Percentiles rank a stretch among this genome's conserved stretches.
These are phyloP conservation scores for Eurotiales sp. DNA, from an alignment of 2,329 filamentous ascomycete species.

Conservation along the genomic window DNA sequence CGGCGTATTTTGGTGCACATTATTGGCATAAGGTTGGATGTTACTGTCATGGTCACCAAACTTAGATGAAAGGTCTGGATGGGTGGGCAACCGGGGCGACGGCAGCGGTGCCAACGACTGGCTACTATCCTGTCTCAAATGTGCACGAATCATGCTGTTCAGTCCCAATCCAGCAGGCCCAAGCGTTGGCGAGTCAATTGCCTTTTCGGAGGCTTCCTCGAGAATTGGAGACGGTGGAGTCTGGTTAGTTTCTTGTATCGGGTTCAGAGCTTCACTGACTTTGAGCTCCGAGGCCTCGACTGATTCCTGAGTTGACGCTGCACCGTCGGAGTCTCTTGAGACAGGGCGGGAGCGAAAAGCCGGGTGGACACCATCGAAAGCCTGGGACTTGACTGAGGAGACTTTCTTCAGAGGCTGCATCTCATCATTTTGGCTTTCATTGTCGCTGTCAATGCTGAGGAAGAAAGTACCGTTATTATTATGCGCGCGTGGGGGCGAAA, in stretches of 20 bases:
- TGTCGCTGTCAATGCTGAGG: constrained; percentile 36
- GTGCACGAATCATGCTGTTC: constrained; percentile 77
- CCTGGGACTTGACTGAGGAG: constrained; percentile 23
- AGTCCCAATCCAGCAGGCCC: constrained; percentile 62
- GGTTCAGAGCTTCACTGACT: constrained; percentile 38
- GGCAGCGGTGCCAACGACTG: constrained; percentile 67
- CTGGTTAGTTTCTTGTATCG: constrained; percentile 34
- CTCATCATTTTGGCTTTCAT: constrained; percentile 32
- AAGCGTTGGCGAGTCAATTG: constrained; percentile 72
- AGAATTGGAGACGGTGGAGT: constrained; percentile 14
- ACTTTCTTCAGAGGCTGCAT: constrained; percentile 20
- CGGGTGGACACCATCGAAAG: constrained; percentile 34
- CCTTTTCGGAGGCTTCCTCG: constrained; percentile 22
- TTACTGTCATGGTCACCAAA: not conserved
- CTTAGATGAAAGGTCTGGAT: constrained; percentile 1
- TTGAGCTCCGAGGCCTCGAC: constrained; percentile 32
- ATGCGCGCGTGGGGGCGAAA: constrained; percentile 27
- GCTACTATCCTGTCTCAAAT: constrained; percentile 76
- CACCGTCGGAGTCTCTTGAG: constrained; percentile 24
- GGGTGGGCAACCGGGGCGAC: constrained; percentile 32
- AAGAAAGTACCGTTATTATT: constrained; percentile 31
- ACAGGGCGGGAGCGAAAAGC: constrained; percentile 33
- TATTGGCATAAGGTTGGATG: not conserved
- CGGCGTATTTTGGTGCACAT: constrained; percentile 17
- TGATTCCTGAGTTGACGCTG: constrained; percentile 26